Percentiles rank a stretch among this genome's conserved stretches.
Conservation (phyloP, 2,329 filamentous ascomycete genomes). For the Penicillium sclerotiorum region DNA sequence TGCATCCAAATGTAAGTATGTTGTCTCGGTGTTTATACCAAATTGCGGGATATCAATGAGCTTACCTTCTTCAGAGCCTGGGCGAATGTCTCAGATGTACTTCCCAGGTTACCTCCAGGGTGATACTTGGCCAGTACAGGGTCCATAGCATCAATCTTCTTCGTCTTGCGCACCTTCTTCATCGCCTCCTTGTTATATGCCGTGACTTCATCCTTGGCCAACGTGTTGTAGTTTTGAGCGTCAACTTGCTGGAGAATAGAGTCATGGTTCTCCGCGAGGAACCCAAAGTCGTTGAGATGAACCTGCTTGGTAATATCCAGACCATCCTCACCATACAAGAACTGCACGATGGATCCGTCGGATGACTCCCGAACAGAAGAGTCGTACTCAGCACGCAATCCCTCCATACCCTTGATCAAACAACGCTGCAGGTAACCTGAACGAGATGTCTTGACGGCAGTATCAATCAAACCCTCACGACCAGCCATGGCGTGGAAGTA, state of each 20-base stretch:
- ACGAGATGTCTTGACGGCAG: constrained; percentile 95
- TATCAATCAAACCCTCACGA: constrained; percentile 97
- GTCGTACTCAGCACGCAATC: constrained; percentile 88
- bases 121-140: constrained; percentile 73
- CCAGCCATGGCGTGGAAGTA: constrained; percentile 99
- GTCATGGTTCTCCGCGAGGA: constrained; percentile 81
- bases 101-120: constrained; percentile 77
- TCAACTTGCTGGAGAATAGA: constrained; percentile 76
- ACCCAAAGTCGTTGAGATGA: constrained; percentile 86
- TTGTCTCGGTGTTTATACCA: constrained; percentile 17
- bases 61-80: constrained; percentile 63
- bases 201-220: constrained; percentile 68
- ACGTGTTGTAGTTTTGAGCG: constrained; percentile 60
- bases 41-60: not conserved
- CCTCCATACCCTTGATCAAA: constrained; percentile 98
- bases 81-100: constrained; percentile 86
- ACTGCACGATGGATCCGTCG: constrained; percentile 91
- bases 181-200: constrained; percentile 67
- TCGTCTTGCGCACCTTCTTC: constrained; percentile 78
- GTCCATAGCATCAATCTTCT: constrained; percentile 68
- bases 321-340: constrained; percentile 95
- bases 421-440: constrained; percentile 96
- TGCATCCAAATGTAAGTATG: not conserved
- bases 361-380: constrained; percentile 84
- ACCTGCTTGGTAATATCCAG: constrained; percentile 93